A percentile compares a stretch with the other conserved stretches of the same genome.
These are phyloP conservation scores for Cystobasidium slooffiae DNA, from an alignment of 1,284 basidiomycete species.

Conservation along the genomic window DNA sequence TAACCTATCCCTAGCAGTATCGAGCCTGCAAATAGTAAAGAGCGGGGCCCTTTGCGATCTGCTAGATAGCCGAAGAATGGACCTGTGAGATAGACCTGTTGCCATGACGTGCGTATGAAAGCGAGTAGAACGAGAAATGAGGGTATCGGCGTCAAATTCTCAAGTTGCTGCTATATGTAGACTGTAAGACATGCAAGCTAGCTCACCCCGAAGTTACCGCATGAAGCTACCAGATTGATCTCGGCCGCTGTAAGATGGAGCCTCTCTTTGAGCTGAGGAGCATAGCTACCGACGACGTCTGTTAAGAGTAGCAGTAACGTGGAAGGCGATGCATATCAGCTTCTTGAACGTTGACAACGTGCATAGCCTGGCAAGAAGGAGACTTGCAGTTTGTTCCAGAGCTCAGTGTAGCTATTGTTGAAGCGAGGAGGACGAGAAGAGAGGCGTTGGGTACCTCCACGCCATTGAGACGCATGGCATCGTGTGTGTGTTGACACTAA, in stretches of 20 bases:
- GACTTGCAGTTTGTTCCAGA: conserved; percentile 40
- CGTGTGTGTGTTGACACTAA: neutral
- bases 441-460: conserved; percentile 5
- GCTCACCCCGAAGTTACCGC: conserved; percentile 56
- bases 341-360: neutral
- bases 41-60: conserved; percentile 47
- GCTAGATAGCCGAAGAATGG: conserved; percentile 47
- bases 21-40: conserved; percentile 41
- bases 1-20: conserved; percentile 43
- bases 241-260: conserved; percentile 56
- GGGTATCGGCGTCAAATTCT: no score
- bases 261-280: conserved; percentile 56
- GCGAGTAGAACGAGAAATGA: neutral
- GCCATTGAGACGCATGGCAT: conserved; percentile 23
- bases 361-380: neutral
- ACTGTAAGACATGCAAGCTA: conserved; percentile 51
- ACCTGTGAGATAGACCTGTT: conserved; percentile 48
- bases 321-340: neutral
- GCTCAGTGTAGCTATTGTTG: conserved; percentile 13
- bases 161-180: neutral
- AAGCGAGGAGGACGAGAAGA: conserved; percentile 17
- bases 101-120: neutral
- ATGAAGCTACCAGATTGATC: conserved; percentile 57
- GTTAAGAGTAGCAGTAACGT: neutral
- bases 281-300: conserved; percentile 50